Evolutionary conservation across 164 flowering plant species (phyloP), one percentile per base, ranked within the genome.

Genomic region (Platanus orientalis): DNA sequence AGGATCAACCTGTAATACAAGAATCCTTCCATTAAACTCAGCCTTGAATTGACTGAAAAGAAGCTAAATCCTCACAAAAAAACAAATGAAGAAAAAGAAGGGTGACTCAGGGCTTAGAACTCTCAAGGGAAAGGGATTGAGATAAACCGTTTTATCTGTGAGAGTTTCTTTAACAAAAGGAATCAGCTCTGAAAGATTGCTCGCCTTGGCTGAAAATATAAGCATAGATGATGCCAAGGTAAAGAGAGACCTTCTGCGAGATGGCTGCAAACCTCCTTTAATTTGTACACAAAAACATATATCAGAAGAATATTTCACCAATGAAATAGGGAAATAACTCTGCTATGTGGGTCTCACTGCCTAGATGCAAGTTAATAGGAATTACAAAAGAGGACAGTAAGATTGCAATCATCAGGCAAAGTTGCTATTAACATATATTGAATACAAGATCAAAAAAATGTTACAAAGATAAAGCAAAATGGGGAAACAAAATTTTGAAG

Each of bases 211-310:
- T 47, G 86, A 76, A 69, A 83, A 79, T 49, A 89, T 79, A 57
- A 92, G 90, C 96, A 92, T 89, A 61, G 67, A 79, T 10, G 88
- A 81, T 54, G 88, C 96, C 81, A 92, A 62, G 39, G 90, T 86
- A 68, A 87, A 92, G 61, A 92, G 87, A 64, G 96, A 89, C 64
- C 94, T 83, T 71, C 90, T 79, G 34, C 78, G 82, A 61, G 89
- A 87, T 64, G 88, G 84, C 66, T 65, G 88, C 66, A 92, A 36
- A 66, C 85, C 76, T 55, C 85, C 92, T 87, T 68, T 67, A 75
- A 74, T 49, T 44, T 48, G 28, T 66, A n/a, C 14, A n/a, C 70
- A 47, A 14, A 26, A 71, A 53, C 17, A 60, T 24, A 2, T 25
- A 57, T 61, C 50, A 69, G 60, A 61, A 27, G 29, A 61, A 49